Conservation (phyloP, 2,329 filamentous ascomycete genomes). For the Xylaria polymorpha region DNA sequence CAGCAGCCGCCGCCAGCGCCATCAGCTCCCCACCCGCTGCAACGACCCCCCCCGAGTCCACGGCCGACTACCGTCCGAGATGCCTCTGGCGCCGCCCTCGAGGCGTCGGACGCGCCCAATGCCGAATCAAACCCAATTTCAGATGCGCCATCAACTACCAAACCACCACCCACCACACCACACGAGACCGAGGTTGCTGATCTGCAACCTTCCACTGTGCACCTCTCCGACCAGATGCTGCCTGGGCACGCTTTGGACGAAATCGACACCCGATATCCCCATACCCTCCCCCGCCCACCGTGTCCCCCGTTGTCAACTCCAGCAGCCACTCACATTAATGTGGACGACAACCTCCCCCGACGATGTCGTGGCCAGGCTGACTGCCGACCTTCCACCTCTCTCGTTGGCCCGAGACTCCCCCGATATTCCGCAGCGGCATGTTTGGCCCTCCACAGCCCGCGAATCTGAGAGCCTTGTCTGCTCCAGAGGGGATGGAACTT, state of each 20-base stretch:
- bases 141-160: slow-evolving; percentile 40
- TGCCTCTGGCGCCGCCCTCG: slow-evolving; percentile 24
- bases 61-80: slow-evolving; percentile 18
- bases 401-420: slow-evolving; percentile 32
- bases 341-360: slow-evolving; percentile 47
- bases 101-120: slow-evolving; percentile 23
- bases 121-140: slow-evolving; percentile 20
- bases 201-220: background rate
- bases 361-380: slow-evolving; percentile 43
- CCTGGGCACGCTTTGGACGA: slow-evolving; percentile 25
- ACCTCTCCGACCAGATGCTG: slow-evolving; percentile 17
- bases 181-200: slow-evolving; percentile 5
- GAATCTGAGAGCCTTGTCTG: slow-evolving; percentile 25
- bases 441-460: slow-evolving; percentile 18
- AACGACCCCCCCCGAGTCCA: slow-evolving; percentile 26
- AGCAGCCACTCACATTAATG: slow-evolving; percentile 48
- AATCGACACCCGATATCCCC: slow-evolving; percentile 39
- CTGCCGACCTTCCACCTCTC: slow-evolving; percentile 39
- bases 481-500: slow-evolving; percentile 30
- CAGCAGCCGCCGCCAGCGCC: slow-evolving; percentile 23
- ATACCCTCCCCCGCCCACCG: slow-evolving; percentile 51
- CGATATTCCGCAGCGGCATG: slow-evolving; percentile 34
- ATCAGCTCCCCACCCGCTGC: slow-evolving; percentile 32
- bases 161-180: slow-evolving; percentile 1
- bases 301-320: slow-evolving; percentile 53